Conservation (phyloP, 2,329 filamentous ascomycete genomes). For the Paracorniculantispora psalliotae region DNA sequence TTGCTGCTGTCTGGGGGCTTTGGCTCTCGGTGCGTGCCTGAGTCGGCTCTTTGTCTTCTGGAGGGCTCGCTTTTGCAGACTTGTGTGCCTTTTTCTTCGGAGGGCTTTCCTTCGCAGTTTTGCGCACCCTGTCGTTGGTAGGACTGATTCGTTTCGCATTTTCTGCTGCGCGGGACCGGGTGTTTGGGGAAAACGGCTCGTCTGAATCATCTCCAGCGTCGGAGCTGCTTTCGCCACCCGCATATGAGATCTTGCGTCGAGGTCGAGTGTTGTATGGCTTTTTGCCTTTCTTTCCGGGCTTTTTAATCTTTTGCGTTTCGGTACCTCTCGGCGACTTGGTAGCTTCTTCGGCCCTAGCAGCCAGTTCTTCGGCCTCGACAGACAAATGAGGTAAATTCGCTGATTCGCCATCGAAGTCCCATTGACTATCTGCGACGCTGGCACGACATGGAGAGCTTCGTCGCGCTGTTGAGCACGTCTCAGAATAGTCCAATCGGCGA, state of each 20-base stretch:
- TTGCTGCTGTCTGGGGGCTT: not conserved
- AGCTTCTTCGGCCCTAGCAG: not conserved
- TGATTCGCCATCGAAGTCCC: not conserved
- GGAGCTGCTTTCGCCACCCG: not conserved
- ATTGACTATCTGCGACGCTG: not conserved
- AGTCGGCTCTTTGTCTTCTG: not conserved
- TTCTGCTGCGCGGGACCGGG: no score
- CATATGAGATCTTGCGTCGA: not conserved
- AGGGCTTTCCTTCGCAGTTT: not conserved
- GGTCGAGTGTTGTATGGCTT: constrained; percentile 3
- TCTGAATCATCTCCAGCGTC: not conserved
- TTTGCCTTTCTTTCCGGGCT: not conserved
- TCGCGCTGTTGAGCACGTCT: constrained; percentile 29
- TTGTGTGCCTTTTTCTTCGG: not conserved
- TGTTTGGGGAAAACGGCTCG: no score
- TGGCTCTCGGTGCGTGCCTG: not conserved
- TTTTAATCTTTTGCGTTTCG: not conserved
- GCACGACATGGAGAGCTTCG: constrained; percentile 20
- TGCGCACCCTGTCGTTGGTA: no score
- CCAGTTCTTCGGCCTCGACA: not conserved
- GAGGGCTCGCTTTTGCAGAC: not conserved
- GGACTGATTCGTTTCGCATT: no score
- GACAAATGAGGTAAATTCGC: not conserved
- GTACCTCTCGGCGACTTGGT: not conserved
- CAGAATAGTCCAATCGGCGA: constrained; percentile 28